Base-by-base conservation (phyloP, 2,329 filamentous ascomycete genomes). In the Aureobasidium pullulans region DNA sequence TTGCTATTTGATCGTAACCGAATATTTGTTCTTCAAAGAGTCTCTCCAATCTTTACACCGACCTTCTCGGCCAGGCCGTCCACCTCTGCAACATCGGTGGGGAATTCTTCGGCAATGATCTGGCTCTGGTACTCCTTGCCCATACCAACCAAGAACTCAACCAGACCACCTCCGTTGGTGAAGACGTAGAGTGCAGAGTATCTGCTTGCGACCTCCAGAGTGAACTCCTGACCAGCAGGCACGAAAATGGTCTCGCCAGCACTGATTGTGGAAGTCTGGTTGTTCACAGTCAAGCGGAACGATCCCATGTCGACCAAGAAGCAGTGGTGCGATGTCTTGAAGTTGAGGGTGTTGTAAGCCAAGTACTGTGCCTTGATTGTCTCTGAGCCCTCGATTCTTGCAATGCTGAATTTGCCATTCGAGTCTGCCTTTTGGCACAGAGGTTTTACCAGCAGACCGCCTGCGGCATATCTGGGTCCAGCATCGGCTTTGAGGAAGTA, bases 401-500 rank as follows among this genome's bases (percentile, higher is more conserved):
- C 79, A 60, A 84, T 82, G 9, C 78, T 73, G 59, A 82, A 84
- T 48, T 75, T 77, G 0, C 76, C 78, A 29, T 69, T 68, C 31
- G 74, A 77, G 64, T 84, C 77, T 23, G 68, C 66, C 2, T 77
- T 77, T 4, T 75, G 77, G 52, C 79, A 75, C 32, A 84, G 75
- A 0, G 81, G 80, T 28, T 79, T 65, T 0, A 73, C 73, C 42
- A 81, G 65, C 13, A 77, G 71, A 0, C 79, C 79, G 0, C 77
- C 79, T 1, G 76, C 64, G 3, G 77, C 63, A 67, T 72, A 81
- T 44, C 75, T 68, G 0, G 78, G 77, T 0, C 79, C 80, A 0
- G 75, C 78, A 40, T 79, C 81, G 11, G 77, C 75, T 8, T 76
- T 75, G 4, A 84, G 67, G 58, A 79, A 84, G 64, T 82, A 84